Conservation (phyloP, 2,329 filamentous ascomycete genomes). For the Gliomastix tumulicola region DNA sequence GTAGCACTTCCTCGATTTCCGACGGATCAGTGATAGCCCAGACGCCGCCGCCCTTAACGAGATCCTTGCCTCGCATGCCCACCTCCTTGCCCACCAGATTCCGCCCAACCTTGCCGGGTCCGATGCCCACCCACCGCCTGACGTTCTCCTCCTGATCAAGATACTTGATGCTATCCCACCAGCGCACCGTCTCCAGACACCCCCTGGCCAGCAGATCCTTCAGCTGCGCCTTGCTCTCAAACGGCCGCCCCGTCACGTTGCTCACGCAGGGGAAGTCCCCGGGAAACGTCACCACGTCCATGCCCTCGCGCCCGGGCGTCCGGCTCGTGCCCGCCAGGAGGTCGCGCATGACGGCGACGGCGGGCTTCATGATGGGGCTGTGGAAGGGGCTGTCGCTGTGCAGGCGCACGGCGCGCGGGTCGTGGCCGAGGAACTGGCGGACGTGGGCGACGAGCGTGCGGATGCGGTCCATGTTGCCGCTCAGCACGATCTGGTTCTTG, state of each 20-base stretch:
- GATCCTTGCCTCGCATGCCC: conserved; percentile 71
- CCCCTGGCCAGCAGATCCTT: conserved; percentile 74
- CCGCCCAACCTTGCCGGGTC: conserved; percentile 86
- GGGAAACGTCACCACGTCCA: conserved; percentile 69
- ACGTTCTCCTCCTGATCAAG: conserved; percentile 79
- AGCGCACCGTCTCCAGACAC: conserved; percentile 85
- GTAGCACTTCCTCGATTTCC: conserved; percentile 64
- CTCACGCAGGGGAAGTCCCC: conserved; percentile 71
- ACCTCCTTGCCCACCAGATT: conserved; percentile 96
- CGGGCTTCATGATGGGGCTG: conserved; percentile 84
- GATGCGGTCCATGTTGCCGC: conserved; percentile 78
- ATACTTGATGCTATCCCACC: conserved; percentile 92
- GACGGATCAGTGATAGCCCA: conserved; percentile 83
- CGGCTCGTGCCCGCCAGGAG: conserved; percentile 56
- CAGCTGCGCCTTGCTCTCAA: conserved; percentile 64
- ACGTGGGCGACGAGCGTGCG: conserved; percentile 76
- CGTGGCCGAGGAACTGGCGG: conserved; percentile 83
- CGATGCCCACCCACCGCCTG: conserved; percentile 82
- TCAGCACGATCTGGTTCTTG: conserved; percentile 93
- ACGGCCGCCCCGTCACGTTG: conserved; percentile 78
- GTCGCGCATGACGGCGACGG: conserved; percentile 64
- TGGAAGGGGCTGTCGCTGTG: conserved; percentile 90
- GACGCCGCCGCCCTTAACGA: conserved; percentile 81
- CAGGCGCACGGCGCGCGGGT: conserved; percentile 78
- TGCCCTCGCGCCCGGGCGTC: conserved; percentile 41